These are phyloP conservation scores for Trichoderma hamatum DNA, from an alignment of 2,329 filamentous ascomycete species.

Conservation along the genomic window DNA sequence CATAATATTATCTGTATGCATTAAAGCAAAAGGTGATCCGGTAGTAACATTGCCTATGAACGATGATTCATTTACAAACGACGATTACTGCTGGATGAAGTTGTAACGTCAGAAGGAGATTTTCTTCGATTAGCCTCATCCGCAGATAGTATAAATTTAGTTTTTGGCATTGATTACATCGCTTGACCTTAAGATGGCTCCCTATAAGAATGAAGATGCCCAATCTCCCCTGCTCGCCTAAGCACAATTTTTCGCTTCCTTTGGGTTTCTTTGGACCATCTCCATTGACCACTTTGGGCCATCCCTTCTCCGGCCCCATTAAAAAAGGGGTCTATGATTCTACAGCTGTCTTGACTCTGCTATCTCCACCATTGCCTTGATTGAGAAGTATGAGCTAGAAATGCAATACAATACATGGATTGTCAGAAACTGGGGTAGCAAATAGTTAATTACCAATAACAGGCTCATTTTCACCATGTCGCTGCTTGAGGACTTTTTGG, in stretches of 20 bases:
- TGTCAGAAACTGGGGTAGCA: neutral
- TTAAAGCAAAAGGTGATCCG: neutral
- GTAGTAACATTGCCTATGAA: neutral
- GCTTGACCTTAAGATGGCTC: neutral
- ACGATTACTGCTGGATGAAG: neutral
- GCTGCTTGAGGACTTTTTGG: neutral
- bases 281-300: slow-evolving; percentile 6
- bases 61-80: neutral
- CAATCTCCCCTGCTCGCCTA: too few species aligned
- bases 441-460: neutral
- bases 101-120: neutral
- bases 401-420: neutral
- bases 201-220: neutral
- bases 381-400: neutral
- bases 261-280: neutral
- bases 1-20: neutral
- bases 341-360: neutral
- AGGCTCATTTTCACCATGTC: neutral
- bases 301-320: slow-evolving; percentile 7
- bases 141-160: neutral
- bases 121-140: neutral
- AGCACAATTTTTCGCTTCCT: too few species aligned
- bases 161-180: neutral
- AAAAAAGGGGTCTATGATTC: slow-evolving; percentile 4
- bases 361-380: neutral